Evolutionary conservation across 1,284 basidiomycete species (phyloP), one percentile per base, ranked within the genome.

Genomic region (Puccinia triticina): DNA sequence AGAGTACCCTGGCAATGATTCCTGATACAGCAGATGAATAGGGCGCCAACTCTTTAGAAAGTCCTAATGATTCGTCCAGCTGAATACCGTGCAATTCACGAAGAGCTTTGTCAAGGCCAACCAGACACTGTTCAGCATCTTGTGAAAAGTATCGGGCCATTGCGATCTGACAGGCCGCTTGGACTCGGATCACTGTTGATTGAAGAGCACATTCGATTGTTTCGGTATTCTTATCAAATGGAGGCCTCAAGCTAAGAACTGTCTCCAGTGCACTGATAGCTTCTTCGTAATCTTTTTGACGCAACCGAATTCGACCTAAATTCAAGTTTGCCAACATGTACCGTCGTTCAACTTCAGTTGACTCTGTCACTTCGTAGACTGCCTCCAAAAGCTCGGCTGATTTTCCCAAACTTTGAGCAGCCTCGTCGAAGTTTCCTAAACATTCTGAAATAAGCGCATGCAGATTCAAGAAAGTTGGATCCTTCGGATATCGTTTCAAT

Each of bases 321-420:
- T 94, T 98, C 50, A 90, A 88, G 83, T 95, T 93, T 0, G 95
- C 94, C 46, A 95, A 91, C 10, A 91, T 91, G 86, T 93, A 99
- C 83, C 91, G 91, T 37, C 89, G 88, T 86, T 98, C 96, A 23
- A 94, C 90, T 26, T 89, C 88, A 0, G 91, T 86, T 74, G 93
- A 92, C 86, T 99, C 97, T 0, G 90, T 91, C 76, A 92, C 91
- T 87, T 99, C 97, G 87, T 98, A 99, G 43, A 91, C 89, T 1
- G 91, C 90, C 87, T 99, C 97, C 32, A 99, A 89, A 18, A 96
- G 89, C 0, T 88, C 83, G 5, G 94, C 92, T 4, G 93, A 91
- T 57, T 90, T 90, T n/a, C 89, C 88, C 29, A 93, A 89, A 53
- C 91, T 89, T 61, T 89, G 88, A 26, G 89, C 88, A 0, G 92